phyloP scores from a whole-genome alignment of 202 grass and related monocot genomes.

The Saccharum hybrid region DNA sequence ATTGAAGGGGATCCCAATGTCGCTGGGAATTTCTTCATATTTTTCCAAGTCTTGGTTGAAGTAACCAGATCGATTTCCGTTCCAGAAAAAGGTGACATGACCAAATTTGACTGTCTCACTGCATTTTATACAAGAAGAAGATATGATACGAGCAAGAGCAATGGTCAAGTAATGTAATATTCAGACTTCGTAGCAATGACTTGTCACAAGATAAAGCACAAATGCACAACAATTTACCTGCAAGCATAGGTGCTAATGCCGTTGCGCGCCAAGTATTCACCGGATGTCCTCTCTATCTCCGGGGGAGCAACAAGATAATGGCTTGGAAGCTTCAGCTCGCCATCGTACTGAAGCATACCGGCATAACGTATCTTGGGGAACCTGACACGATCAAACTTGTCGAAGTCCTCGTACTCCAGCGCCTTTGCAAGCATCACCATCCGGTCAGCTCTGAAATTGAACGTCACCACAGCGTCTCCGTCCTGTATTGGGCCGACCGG shows the following conservation, averaged over 20 bases:
- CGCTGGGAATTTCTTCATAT: slow-evolving; percentile 63
- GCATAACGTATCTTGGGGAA: slow-evolving; percentile 55
- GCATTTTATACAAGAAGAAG: not conserved
- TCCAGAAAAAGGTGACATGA: slow-evolving; percentile 77
- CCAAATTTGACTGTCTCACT: slow-evolving; percentile 71
- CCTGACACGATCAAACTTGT: slow-evolving; percentile 54
- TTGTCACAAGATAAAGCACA: not conserved
- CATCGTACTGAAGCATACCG: slow-evolving; percentile 68
- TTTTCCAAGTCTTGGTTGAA: slow-evolving; percentile 60
- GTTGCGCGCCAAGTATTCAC: slow-evolving; percentile 58
- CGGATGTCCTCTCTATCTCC: slow-evolving; percentile 61
- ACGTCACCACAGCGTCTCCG: slow-evolving; percentile 63
- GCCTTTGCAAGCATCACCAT: slow-evolving; percentile 71
- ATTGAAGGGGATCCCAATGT: slow-evolving; percentile 60
- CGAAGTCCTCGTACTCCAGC: slow-evolving; percentile 55
- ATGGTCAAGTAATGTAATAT: not conserved
- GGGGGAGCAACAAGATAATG: slow-evolving; percentile 74
- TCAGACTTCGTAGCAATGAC: not conserved
- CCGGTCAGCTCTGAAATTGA: slow-evolving; percentile 66
- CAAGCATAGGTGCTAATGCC: slow-evolving; percentile 59
- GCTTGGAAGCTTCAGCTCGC: slow-evolving; percentile 63
- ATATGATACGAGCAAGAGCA: not conserved
- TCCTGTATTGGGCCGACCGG: slow-evolving; percentile 50
- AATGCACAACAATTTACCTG: slow-evolving; percentile 40
- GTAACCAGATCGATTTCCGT: slow-evolving; percentile 68